phyloP scores from a whole-genome alignment of 1,284 basidiomycete species.

The Tetrapyrgos nigripes region DNA sequence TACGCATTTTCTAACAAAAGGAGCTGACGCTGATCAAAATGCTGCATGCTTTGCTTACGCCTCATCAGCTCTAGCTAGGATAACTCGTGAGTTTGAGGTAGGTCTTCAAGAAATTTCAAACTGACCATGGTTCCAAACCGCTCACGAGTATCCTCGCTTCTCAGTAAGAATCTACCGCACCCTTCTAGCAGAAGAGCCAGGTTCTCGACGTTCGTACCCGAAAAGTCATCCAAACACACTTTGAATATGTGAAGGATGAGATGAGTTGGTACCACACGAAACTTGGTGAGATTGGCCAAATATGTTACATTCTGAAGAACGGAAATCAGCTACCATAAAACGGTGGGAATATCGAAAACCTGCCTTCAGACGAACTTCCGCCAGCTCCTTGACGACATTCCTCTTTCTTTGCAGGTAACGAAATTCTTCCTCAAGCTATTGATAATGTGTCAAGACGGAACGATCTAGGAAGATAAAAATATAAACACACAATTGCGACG shows the following conservation, averaged over 20 bases:
- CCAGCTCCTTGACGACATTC: conserved; percentile 88
- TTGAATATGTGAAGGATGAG: conserved; percentile 96
- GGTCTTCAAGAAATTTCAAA: conserved; percentile 25
- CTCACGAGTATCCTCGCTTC: conserved; percentile 87
- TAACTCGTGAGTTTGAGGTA: conserved; percentile 7
- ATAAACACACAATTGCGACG: conserved; percentile 70
- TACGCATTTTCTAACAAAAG: conserved; percentile 97
- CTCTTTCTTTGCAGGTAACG: conserved; percentile 95
- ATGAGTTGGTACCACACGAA: conserved; percentile 91
- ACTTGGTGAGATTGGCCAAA: conserved; percentile 94
- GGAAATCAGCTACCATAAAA: conserved; percentile 8
- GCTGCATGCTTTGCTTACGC: conserved; percentile 91
- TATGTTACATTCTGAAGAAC: conserved; percentile 82
- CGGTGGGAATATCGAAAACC: conserved; percentile 12
- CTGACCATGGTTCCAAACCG: conserved; percentile 84
- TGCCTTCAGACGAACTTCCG: conserved; percentile 87
- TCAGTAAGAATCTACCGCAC: conserved; percentile 91
- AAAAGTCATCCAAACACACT: conserved; percentile 96
- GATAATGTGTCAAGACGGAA: conserved; percentile 1
- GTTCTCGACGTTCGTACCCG: conserved; percentile 92
- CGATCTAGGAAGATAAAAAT: conserved; percentile 2
- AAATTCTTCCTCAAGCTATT: conserved; percentile 94
- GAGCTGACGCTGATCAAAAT: conserved; percentile 90
- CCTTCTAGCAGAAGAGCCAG: conserved; percentile 92
- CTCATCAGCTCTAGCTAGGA: conserved; percentile 91